These are phyloP conservation scores for Heracleum sosnowskyi DNA, from an alignment of 129 eudicot species.

Conservation along the genomic window DNA sequence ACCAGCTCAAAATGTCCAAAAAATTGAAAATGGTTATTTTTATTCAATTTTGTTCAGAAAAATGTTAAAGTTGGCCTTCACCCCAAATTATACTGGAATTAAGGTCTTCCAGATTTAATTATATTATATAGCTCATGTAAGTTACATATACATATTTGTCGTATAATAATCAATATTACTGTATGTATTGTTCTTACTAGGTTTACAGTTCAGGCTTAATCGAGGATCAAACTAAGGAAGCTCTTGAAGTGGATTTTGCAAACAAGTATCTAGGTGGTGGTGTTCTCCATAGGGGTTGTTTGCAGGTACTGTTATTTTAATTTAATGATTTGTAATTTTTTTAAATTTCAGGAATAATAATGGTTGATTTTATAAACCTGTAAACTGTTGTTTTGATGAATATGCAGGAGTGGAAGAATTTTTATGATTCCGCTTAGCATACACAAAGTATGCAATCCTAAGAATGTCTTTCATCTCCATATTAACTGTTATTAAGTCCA, in stretches of 20 bases:
- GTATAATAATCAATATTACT: conserved; percentile 11
- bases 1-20: background rate
- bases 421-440: background rate
- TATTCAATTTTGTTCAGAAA: background rate
- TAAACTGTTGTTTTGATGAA: background rate
- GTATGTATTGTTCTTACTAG: conserved; percentile 28
- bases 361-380: background rate
- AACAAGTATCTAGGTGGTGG: conserved; percentile 87
- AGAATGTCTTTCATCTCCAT: background rate
- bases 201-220: conserved; percentile 62
- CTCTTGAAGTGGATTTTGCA: conserved; percentile 91
- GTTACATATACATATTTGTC: background rate
- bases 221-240: conserved; percentile 65
- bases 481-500: background rate
- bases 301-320: conserved; percentile 48
- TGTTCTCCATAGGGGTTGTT: conserved; percentile 75
- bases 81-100: background rate
- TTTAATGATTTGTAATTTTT: conserved; percentile 1
- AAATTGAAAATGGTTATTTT: too few species aligned
- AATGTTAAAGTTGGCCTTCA: background rate
- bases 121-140: background rate
- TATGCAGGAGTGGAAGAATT: background rate
- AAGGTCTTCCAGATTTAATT: background rate
- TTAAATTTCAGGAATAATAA: background rate
- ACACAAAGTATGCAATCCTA: background rate